Conservation (phyloP, 495 filamentous ascomycete species). For the Podospora pseudopauciseta region DNA sequence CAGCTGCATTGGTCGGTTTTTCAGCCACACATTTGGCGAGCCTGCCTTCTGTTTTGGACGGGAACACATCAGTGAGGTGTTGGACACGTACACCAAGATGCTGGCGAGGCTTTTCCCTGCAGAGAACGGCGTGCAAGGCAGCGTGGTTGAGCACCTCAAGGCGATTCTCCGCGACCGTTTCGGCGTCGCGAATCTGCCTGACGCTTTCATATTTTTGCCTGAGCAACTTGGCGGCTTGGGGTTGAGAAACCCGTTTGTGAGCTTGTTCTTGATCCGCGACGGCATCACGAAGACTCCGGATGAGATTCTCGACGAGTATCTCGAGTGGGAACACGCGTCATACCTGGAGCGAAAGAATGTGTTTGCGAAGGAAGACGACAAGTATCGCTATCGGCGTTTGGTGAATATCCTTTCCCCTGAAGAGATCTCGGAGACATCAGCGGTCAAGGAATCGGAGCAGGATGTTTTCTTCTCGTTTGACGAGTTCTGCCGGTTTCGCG, state of each 20-base stretch:
- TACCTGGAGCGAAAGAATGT: conserved; percentile 31
- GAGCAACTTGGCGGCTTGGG: conserved; percentile 54
- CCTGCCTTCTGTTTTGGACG: conserved; percentile 62
- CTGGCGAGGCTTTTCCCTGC: conserved; percentile 47
- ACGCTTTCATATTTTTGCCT: conserved; percentile 61
- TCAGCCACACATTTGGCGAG: conserved; percentile 63
- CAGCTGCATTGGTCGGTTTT: conserved; percentile 60
- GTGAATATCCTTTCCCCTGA: conserved; percentile 12
- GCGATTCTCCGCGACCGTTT: conserved; percentile 53
- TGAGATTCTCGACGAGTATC: conserved; percentile 34
- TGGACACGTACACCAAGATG: conserved; percentile 56
- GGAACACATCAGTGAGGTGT: conserved; percentile 58
- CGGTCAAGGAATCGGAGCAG: conserved; percentile 10
- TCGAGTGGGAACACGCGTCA: conserved; percentile 36
- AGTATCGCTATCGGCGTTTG: conserved; percentile 13
- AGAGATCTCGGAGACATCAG: not conserved
- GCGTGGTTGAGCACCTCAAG: conserved; percentile 45
- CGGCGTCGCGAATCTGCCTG: conserved; percentile 51
- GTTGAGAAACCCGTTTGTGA: conserved; percentile 53
- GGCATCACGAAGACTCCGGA: conserved; percentile 30
- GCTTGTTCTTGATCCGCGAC: conserved; percentile 36
- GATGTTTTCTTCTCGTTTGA: conserved; percentile 45
- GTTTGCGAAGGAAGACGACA: conserved; percentile 47
- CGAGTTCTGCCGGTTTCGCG: conserved; percentile 46
- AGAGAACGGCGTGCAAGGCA: conserved; percentile 20